Evolutionary conservation across 1,139 yeast species (phyloP).

Genomic region (Suhomyces yuchorum): DNA sequence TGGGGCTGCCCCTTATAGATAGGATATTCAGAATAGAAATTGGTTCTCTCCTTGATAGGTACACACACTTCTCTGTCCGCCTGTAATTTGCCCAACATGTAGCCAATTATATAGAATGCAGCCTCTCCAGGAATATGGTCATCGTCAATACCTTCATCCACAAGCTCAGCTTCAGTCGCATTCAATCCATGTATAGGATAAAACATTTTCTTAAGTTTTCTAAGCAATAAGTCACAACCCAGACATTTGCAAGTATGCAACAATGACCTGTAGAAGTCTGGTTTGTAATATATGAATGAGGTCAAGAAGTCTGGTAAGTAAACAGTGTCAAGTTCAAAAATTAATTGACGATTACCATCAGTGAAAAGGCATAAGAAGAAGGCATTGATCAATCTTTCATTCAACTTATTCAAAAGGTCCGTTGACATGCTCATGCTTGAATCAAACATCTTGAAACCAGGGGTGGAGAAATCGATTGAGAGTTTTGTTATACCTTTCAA

Average conservation of each 20-base stretch:
- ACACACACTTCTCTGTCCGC: constrained; percentile 43
- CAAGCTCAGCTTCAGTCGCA: constrained; percentile 7
- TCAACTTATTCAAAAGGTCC: constrained; percentile 33
- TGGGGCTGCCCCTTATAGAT: constrained; percentile 43
- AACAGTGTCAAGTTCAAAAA: constrained; percentile 26
- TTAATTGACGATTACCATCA: constrained; percentile 6
- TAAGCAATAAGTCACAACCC: constrained; percentile 39
- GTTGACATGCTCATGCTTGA: constrained; percentile 35
- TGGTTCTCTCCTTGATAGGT: constrained; percentile 35
- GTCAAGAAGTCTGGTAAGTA: constrained; percentile 44
- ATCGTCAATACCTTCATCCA: constrained; percentile 14
- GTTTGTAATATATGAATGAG: constrained; percentile 42
- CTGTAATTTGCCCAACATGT: constrained; percentile 39
- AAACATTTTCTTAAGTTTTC: constrained; percentile 26
- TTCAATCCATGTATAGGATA: constrained; percentile 24
- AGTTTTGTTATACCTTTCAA: constrained; percentile 27
- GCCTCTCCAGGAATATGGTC: constrained; percentile 28
- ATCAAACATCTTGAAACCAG: constrained; percentile 46
- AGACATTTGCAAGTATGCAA: constrained; percentile 41
- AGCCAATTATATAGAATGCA: constrained; percentile 38
- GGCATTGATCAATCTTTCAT: constrained; percentile 40
- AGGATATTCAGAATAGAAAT: constrained; percentile 32
- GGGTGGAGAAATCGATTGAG: constrained; percentile 39
- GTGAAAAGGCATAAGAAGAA: constrained; percentile 34
- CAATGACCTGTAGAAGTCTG: constrained; percentile 39